phyloP scores from a whole-genome alignment of 2,329 filamentous ascomycete genomes.

The Macrophomina pseudophaseolina region DNA sequence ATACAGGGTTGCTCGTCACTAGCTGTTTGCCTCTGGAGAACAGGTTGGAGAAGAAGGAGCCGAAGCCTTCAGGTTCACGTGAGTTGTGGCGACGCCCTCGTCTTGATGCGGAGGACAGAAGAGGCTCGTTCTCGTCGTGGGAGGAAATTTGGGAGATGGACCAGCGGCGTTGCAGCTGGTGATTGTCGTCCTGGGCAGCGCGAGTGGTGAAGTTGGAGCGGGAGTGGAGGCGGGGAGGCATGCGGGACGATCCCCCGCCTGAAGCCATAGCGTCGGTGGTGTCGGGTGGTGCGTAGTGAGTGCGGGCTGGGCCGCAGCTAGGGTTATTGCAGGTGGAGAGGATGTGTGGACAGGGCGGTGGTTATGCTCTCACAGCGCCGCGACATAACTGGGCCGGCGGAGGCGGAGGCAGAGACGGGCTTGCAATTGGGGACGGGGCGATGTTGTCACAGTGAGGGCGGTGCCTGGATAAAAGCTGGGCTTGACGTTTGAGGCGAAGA shows the following conservation, averaged over 20 bases:
- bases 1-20: neutral
- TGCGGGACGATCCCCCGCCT: slow-evolving; percentile 23
- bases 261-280: slow-evolving; percentile 18
- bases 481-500: neutral
- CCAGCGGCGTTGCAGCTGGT: slow-evolving; percentile 49
- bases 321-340: neutral
- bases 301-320: neutral
- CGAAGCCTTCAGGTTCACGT: neutral
- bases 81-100: slow-evolving; percentile 40
- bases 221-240: slow-evolving; percentile 25
- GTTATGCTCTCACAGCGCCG: neutral
- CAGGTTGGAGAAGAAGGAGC: slow-evolving; percentile 19
- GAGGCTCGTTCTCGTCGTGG: slow-evolving; percentile 37
- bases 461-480: neutral
- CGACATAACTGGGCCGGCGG: neutral
- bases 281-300: neutral
- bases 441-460: slow-evolving; percentile 1
- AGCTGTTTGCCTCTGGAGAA: neutral
- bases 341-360: neutral
- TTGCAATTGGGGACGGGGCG: neutral
- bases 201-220: slow-evolving; percentile 49
- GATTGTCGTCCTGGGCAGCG: slow-evolving; percentile 51
- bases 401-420: neutral
- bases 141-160: slow-evolving; percentile 38
- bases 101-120: slow-evolving; percentile 34